Base-by-base conservation (phyloP, 768 basidiomycete genomes). In the Collybiopsis luxurians region DNA sequence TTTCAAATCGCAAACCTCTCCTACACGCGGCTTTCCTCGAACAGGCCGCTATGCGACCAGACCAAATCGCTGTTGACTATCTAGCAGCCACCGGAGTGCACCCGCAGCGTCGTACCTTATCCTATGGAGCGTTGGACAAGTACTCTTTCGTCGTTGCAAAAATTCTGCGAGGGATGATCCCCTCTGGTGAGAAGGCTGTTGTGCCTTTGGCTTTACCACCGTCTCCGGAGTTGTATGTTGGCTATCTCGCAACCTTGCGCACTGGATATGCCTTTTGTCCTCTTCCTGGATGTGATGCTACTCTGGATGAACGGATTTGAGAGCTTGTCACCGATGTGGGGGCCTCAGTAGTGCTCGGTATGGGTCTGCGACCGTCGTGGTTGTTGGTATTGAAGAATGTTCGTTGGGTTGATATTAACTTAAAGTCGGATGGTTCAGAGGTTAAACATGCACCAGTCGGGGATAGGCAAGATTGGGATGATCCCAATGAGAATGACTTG, bases 261-360 rank as follows among this genome's bases (percentile, higher is more conserved):
- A 23, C 54, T 19, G 54, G 54, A 44, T 26, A 55, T 40, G 54
- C 54, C 15, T 55, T 55, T 36, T 55, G 43, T 15, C 54, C 54
- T 10, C 44, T 55, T 28, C 54, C 54, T 17, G 54, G 44, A n/a
- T 40, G 38, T 19, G 54, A 45, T 28, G 30, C 38, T 40, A 40
- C 54, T 21, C 54, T 43, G 13, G 43, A 19, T 15, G 54, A 55
- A 40, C 54, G 54, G 17, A 24, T 55, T 30, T 9, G 38, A 3
- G 54, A 55, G 34, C 31, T 55, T 6, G 44, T 55, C 15, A 26
- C 15, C 10, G 54, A 55, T 19, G 40, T 55, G 19, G 26, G 27
- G 24, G 40, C 43, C 11, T 26, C 44, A 12, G 43, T 55, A 19
- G 54, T 55, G 12, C 28, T 47, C 19, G 54, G 54, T 17, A 23